phyloP scores from a whole-genome alignment of 192 early-diverging fungal species.

The Anaeromyces robustus region DNA sequence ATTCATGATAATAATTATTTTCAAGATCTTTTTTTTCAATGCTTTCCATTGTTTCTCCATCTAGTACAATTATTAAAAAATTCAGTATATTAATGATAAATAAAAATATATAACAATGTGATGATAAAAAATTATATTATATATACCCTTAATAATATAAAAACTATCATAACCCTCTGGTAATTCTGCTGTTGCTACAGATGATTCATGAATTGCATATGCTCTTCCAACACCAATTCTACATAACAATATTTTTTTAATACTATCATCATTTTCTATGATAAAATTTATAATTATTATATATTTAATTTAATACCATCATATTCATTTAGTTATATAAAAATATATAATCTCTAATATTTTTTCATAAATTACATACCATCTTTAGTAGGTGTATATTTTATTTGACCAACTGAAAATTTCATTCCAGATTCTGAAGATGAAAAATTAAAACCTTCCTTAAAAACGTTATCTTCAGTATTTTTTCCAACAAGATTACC shows the following conservation, averaged over 20 bases:
- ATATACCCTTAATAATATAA: conserved; percentile 20
- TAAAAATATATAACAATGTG: too few relatives aligned
- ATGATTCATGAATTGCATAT: conserved; percentile 14
- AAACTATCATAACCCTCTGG: conserved; percentile 45
- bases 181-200: conserved; percentile 11
- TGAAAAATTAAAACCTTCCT: conserved; percentile 30
- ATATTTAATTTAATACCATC: too few relatives aligned
- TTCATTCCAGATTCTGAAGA: conserved; percentile 18
- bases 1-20: conserved; percentile 25
- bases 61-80: too few relatives aligned
- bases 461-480: conserved; percentile 42
- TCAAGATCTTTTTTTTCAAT: neutral
- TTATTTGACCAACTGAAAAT: conserved; percentile 18
- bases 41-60: neutral
- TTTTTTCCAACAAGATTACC: conserved; percentile 23
- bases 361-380: neutral
- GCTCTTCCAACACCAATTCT: conserved; percentile 27
- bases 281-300: too few relatives aligned
- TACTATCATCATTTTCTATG: conserved; percentile 8
- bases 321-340: too few relatives aligned
- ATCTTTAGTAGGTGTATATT: neutral
- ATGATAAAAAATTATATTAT: too few relatives aligned
- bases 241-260: conserved; percentile 26
- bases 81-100: neutral
- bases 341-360: too few relatives aligned